Conservation (phyloP, 1,284 basidiomycete species). For the Moesziomyces aphidis region DNA sequence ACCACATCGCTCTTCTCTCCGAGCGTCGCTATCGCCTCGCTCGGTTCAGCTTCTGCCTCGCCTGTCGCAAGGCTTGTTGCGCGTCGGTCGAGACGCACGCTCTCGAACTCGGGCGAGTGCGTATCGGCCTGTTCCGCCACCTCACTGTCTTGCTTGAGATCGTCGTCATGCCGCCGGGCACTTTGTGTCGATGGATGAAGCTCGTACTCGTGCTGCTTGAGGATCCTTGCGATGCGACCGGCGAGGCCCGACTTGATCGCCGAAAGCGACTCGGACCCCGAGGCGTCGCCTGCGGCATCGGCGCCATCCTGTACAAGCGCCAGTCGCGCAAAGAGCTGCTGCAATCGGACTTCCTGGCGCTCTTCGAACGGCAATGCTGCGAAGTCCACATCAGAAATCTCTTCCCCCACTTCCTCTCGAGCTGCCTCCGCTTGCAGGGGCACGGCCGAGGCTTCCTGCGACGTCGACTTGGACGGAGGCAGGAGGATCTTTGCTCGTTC, state of each 20-base stretch:
- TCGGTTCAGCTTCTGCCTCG: not conserved
- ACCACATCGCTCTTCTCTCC: constrained; percentile 6
- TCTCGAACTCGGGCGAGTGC: constrained; percentile 4
- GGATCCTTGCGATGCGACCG: constrained; percentile 31
- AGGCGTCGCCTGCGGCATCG: not conserved
- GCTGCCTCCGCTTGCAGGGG: not conserved
- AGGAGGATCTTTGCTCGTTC: constrained; percentile 28
- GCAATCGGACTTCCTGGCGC: constrained; percentile 35
- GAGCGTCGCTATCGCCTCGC: no score
- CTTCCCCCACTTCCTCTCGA: constrained; percentile 7
- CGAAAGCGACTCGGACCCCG: constrained; percentile 13
- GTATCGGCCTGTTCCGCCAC: not conserved
- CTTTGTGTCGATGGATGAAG: constrained; percentile 8
- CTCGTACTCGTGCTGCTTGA: constrained; percentile 25
- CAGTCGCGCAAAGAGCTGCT: constrained; percentile 42
- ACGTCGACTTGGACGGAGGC: constrained; percentile 13
- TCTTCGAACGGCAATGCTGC: constrained; percentile 30
- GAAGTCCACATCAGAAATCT: not conserved
- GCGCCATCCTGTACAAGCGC: constrained; percentile 22
- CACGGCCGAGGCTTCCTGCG: not conserved
- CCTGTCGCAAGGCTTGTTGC: not conserved
- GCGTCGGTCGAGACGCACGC: constrained; percentile 15
- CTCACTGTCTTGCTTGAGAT: not conserved
- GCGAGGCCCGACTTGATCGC: constrained; percentile 41
- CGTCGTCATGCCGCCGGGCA: not conserved